Base-by-base conservation (phyloP, 2,329 filamentous ascomycete species). In the Exophiala oligosperma region DNA sequence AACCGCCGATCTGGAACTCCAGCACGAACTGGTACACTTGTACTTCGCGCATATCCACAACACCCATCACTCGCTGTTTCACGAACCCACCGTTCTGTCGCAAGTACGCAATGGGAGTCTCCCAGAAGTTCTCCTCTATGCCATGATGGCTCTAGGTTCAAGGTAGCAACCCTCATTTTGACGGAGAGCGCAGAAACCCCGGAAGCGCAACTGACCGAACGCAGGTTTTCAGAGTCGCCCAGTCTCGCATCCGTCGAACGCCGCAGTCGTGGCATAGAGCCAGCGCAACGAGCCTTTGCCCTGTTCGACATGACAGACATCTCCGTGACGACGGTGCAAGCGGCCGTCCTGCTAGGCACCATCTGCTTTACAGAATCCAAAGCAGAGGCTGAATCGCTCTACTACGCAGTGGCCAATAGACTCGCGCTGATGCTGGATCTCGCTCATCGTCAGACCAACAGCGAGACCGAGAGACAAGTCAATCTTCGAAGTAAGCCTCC, bases 291-390 rank as follows among this genome's bases (percentile, higher is more conserved):
- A 43, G 56, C 56, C 1, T 51, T 49, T 28, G 28, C 26, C 6
- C 24, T 70, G 1, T 62, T 74, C 6, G 65, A 74, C 50, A 59
- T 76, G 28, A 70, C 71, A 12, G 64, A 72, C 26, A 67, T 75
- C 23, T 71, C 70, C 5, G 54, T 76, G 14, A 65, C 52, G 2
- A 75, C 71, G 1, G 66, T 76, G 8, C 75, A 77, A 59, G 72
- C 72, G 5, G 74, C 72, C 47, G 69, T 77, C 4, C 58, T 77
- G 5, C 62, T 77, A 0, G 75, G 71, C 2, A 71, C 70, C 2
- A 68, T 71, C 41, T 70, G 69, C 2, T 71, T 76, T 14, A 69
- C 70, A 1, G 37, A 49, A 6, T 47, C 51, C 9, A 47, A 59
- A 12, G 44, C 40, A 4, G 65, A 76, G n/a, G 67, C 70, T 5